Conservation (phyloP, 163 green algal species). For the Chlorella variabilis region DNA sequence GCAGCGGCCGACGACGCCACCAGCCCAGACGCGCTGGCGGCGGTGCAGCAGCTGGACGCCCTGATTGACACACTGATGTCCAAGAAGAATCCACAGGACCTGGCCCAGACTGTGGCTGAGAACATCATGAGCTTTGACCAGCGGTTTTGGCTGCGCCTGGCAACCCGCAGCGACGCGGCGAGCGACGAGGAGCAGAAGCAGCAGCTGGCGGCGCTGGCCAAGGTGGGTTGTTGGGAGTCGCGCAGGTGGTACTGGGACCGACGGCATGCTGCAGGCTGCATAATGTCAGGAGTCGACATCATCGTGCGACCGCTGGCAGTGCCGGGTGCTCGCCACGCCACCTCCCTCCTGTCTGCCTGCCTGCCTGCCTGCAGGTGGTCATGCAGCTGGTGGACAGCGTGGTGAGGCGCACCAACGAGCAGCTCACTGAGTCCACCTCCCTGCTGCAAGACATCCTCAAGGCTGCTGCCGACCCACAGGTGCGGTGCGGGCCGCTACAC, state of each 20-base stretch:
- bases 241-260: too few relatives aligned
- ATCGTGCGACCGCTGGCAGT: too few relatives aligned
- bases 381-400: slow-evolving; percentile 88
- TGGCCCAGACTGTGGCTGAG: slow-evolving; percentile 58
- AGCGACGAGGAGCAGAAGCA: slow-evolving; percentile 46
- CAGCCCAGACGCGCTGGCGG: slow-evolving; percentile 7
- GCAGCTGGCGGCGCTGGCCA: slow-evolving; percentile 49
- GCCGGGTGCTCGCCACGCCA: too few relatives aligned
- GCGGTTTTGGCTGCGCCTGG: slow-evolving; percentile 91
- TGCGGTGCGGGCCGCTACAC: neutral
- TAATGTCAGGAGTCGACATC: too few relatives aligned
- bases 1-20: slow-evolving; percentile 7
- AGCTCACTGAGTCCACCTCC: slow-evolving; percentile 75
- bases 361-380: slow-evolving; percentile 46
- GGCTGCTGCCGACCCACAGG: slow-evolving; percentile 75
- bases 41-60: slow-evolving; percentile 65
- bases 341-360: neutral
- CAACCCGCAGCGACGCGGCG: slow-evolving; percentile 75
- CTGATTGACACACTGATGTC: slow-evolving; percentile 81
- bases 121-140: slow-evolving; percentile 89
- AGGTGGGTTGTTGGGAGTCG: neutral
- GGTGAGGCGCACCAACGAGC: slow-evolving; percentile 76
- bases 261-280: too few relatives aligned
- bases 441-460: slow-evolving; percentile 69
- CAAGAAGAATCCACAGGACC: slow-evolving; percentile 71